Percentiles rank a stretch among this genome's conserved stretches.
These are phyloP conservation scores for Globisporangium spinosum DNA, from an alignment of 352 stramenopile species.

Conservation along the genomic window DNA sequence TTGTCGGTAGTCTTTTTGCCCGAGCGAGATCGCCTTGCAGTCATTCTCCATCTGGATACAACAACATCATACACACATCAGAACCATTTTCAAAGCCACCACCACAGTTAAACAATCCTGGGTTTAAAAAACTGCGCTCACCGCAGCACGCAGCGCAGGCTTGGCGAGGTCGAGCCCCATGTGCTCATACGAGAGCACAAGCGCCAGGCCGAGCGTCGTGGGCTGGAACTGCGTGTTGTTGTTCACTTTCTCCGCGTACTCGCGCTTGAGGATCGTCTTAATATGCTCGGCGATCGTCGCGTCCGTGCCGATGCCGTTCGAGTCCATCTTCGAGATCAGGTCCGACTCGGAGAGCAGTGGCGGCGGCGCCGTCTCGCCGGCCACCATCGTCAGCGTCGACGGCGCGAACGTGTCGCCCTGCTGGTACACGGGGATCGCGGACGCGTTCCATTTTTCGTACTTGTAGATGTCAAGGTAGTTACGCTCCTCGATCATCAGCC, in stretches of 20 bases:
- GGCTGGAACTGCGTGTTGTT: constrained; percentile 92
- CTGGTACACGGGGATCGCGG: constrained; percentile 83
- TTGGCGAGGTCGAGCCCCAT: constrained; percentile 97
- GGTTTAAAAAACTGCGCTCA: constrained; percentile 17
- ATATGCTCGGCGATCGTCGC: constrained; percentile 98
- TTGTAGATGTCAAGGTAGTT: constrained; percentile 96
- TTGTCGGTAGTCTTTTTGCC: constrained; percentile 68
- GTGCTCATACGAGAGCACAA: constrained; percentile 91
- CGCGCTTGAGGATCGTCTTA: constrained; percentile 96
- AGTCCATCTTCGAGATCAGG: constrained; percentile 93
- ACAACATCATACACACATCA: not conserved
- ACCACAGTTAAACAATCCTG: not conserved
- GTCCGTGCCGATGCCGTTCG: constrained; percentile 94
- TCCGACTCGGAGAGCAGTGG: constrained; percentile 90
- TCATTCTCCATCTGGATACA: constrained; percentile 88
- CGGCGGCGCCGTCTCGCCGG: constrained; percentile 81
- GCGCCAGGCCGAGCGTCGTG: constrained; percentile 83
- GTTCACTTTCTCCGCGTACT: constrained; percentile 96
- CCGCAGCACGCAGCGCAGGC: constrained; percentile 89
- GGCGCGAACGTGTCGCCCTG: constrained; percentile 72
- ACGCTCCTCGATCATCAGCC: constrained; percentile 88
- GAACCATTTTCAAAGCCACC: not conserved
- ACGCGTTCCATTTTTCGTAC: constrained; percentile 91
- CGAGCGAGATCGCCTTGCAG: constrained; percentile 84
- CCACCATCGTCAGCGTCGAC: constrained; percentile 60